These are phyloP conservation scores for Citrus cavaleriei DNA, from an alignment of 345 rosid genomes.

Conservation along the genomic window DNA sequence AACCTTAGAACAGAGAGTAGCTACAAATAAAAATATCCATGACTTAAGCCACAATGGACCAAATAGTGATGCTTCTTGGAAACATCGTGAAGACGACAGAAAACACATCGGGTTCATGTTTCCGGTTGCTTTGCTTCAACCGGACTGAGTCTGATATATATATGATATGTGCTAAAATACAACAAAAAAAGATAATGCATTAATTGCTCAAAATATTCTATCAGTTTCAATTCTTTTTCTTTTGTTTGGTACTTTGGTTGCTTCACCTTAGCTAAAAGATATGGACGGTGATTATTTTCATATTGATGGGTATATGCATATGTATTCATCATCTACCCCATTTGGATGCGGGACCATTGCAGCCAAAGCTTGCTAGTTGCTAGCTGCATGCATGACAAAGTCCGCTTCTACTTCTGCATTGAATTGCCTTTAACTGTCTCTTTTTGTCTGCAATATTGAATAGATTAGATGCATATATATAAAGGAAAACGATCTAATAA, in stretches of 20 bases:
- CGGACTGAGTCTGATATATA: background rate
- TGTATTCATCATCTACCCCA: background rate
- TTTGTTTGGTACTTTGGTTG: background rate
- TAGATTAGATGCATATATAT: too few relatives aligned
- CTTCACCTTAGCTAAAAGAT: conserved; percentile 16
- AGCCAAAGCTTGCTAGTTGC: conserved; percentile 1
- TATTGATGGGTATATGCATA: background rate
- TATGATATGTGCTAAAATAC: too few relatives aligned
- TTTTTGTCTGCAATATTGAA: background rate
- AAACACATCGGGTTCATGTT: conserved; percentile 17
- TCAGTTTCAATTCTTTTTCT: too few relatives aligned
- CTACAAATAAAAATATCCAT: background rate
- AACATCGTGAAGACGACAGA: conserved; percentile 13
- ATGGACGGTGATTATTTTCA: conserved; percentile 1
- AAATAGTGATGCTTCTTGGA: conserved; percentile 7
- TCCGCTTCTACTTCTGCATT: conserved; percentile 15
- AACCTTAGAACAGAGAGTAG: too few relatives aligned
- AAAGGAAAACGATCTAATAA: too few relatives aligned
- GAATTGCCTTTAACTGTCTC: conserved; percentile 13
- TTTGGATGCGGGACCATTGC: conserved; percentile 23
- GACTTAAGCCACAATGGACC: background rate
- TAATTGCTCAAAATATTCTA: background rate
- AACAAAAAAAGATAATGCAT: background rate
- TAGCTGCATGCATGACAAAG: background rate
- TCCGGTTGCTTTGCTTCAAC: conserved; percentile 9